Percentiles rank a stretch among this genome's conserved stretches.
Evolutionary conservation across 257 asterid genomes (phyloP).

Genomic region (Nicotiana attenuata): DNA sequence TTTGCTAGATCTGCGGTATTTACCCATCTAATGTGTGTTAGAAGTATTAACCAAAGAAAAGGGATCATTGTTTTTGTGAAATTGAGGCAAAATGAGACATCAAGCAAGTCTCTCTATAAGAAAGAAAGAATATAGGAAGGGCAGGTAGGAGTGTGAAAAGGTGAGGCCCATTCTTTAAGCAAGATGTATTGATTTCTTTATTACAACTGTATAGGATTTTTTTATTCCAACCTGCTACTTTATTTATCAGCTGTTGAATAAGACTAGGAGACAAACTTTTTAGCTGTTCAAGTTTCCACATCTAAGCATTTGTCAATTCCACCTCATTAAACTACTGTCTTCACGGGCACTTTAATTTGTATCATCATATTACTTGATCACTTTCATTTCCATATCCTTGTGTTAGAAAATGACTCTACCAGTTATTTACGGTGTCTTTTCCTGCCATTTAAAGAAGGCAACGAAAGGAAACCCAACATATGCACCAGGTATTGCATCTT

Average conservation of each 20-base stretch:
- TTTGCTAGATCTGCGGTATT: background rate
- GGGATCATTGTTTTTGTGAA: constrained; percentile 29
- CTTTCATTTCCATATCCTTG: background rate
- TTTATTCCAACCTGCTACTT: background rate
- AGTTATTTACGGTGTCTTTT: background rate
- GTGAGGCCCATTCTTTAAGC: constrained; percentile 4
- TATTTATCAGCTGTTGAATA: background rate
- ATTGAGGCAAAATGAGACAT: background rate
- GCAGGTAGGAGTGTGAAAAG: constrained; percentile 5
- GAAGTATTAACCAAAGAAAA: constrained; percentile 36
- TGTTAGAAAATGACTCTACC: background rate
- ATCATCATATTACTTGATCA: background rate
- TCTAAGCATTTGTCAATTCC: background rate
- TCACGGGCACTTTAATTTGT: background rate
- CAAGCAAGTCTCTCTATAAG: background rate
- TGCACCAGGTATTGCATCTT: background rate
- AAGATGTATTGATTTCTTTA: constrained; percentile 6
- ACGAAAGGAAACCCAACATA: background rate
- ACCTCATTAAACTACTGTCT: background rate
- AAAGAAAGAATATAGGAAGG: constrained; percentile 1
- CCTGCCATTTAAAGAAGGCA: background rate
- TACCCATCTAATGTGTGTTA: constrained; percentile 27
- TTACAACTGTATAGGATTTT: background rate
- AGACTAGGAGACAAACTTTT: background rate
- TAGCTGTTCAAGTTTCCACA: constrained; percentile 4